Evolutionary conservation across 169 alveolate genomes (phyloP).

Genomic region (Eimeria sp.): DNA sequence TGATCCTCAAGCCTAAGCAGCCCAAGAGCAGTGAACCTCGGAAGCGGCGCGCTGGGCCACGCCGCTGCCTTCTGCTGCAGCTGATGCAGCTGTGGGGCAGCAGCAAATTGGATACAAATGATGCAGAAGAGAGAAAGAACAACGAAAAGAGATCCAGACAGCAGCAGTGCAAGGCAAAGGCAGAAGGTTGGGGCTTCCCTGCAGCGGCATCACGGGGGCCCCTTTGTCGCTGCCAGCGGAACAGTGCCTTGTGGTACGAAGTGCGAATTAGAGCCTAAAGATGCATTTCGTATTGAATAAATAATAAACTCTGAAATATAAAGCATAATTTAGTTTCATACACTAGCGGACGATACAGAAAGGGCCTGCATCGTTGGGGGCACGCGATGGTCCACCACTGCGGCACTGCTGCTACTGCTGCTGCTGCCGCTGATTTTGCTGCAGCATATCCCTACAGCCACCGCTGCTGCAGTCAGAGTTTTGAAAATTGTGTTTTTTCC

Average conservation of each 20-base stretch:
- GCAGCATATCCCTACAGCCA: neutral
- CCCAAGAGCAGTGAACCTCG: neutral
- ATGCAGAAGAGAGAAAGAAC: neutral
- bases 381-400: conserved; percentile 45
- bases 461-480: conserved; percentile 11
- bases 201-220: conserved; percentile 3
- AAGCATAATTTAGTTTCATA: neutral
- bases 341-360: neutral
- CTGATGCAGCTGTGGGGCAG: conserved; percentile 23
- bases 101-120: neutral
- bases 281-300: neutral
- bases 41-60: neutral
- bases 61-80: conserved; percentile 35
- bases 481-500: neutral
- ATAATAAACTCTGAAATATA: neutral
- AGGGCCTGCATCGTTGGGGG: neutral
- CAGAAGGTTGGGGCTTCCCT: conserved; percentile 22
- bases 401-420: conserved; percentile 53
- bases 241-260: neutral
- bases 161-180: neutral
- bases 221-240: neutral
- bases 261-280: neutral
- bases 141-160: neutral
- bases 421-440: neutral
- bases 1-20: neutral